Evolutionary conservation across 441 rosid species (phyloP).

Genomic region (Theobroma grandiflorum): DNA sequence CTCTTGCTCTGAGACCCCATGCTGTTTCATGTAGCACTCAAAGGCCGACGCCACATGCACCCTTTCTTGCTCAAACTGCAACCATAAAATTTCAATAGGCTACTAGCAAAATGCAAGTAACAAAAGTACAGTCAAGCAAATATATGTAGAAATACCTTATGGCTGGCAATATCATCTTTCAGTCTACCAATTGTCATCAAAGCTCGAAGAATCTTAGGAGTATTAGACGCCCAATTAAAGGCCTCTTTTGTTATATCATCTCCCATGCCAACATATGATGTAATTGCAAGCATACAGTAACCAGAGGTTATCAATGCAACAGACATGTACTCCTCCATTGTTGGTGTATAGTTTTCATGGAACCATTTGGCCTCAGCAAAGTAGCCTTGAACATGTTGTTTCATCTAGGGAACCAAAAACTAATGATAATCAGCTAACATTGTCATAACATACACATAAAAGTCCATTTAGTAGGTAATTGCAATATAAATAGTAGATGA

Average conservation of each 20-base stretch:
- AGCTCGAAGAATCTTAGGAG: too few relatives aligned
- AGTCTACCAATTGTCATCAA: too few relatives aligned
- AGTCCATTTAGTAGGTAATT: too few relatives aligned
- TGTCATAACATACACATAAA: too few relatives aligned
- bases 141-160: too few relatives aligned
- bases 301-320: not conserved
- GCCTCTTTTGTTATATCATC: too few relatives aligned
- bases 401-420: constrained; percentile 2
- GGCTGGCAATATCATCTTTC: too few relatives aligned
- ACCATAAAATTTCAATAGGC: not conserved
- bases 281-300: not conserved
- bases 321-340: constrained; percentile 30
- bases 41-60: not conserved
- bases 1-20: not conserved
- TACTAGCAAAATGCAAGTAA: too few relatives aligned
- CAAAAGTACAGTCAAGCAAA: too few relatives aligned
- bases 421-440: too few relatives aligned
- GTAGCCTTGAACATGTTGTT: not conserved
- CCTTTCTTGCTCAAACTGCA: constrained; percentile 16
- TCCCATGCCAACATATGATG: too few relatives aligned
- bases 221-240: too few relatives aligned
- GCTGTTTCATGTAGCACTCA: not conserved
- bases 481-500: not conserved
- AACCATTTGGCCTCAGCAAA: constrained; percentile 23
- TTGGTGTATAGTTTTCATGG: constrained; percentile 2